Conservation (phyloP, 768 basidiomycete genomes). For the Auricularia cornea region DNA sequence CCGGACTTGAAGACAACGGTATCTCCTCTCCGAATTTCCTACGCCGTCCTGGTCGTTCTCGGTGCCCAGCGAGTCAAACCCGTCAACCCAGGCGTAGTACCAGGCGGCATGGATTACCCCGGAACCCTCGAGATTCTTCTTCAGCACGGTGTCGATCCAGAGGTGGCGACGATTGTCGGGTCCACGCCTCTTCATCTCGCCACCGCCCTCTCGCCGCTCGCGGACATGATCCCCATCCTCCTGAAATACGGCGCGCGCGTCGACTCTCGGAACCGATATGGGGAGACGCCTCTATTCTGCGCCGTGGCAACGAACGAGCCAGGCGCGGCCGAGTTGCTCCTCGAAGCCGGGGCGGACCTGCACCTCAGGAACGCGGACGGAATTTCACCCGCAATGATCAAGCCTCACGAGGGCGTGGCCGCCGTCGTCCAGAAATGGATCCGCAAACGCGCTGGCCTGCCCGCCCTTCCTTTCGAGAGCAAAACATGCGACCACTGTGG, state of each 20-base stretch:
- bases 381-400: conserved; percentile 6
- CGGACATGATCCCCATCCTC: conserved; percentile 31
- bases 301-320: conserved; percentile 16
- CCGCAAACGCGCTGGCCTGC: too few relatives aligned
- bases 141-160: conserved; percentile 29
- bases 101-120: too few relatives aligned
- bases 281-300: conserved; percentile 19
- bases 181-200: conserved; percentile 44
- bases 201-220: conserved; percentile 20
- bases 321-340: conserved; percentile 31
- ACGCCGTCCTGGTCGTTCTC: too few relatives aligned
- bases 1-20: too few relatives aligned
- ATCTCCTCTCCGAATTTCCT: too few relatives aligned
- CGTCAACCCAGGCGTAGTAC: too few relatives aligned
- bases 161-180: conserved; percentile 38
- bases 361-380: conserved; percentile 34
- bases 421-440: too few relatives aligned
- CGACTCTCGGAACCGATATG: conserved; percentile 41
- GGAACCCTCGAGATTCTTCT: conserved; percentile 22
- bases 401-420: too few relatives aligned
- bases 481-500: too few relatives aligned
- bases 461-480: too few relatives aligned
- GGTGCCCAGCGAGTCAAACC: too few relatives aligned
- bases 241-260: conserved; percentile 41
- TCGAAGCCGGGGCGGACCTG: conserved; percentile 43